These are phyloP conservation scores for Iris pallida DNA, from an alignment of 116 monocot species.

Conservation along the genomic window DNA sequence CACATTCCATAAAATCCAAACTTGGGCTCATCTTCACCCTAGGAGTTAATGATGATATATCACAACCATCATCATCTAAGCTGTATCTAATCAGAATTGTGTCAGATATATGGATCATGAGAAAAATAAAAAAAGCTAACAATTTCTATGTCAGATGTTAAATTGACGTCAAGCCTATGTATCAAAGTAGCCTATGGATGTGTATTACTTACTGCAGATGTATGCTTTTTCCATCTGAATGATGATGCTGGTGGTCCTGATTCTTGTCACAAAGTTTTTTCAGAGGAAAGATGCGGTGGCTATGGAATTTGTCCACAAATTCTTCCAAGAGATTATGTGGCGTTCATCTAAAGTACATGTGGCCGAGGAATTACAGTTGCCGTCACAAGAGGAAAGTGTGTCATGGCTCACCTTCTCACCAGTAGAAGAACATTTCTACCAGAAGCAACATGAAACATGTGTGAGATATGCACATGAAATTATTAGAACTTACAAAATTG, in stretches of 20 bases:
- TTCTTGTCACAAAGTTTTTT: slow-evolving; percentile 21
- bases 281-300: slow-evolving; percentile 67
- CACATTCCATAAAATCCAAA: no score
- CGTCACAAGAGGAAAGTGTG: slow-evolving; percentile 73
- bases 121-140: no score
- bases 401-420: slow-evolving; percentile 81
- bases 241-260: neutral
- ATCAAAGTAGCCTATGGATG: no score
- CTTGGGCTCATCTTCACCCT: no score
- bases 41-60: no score
- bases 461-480: slow-evolving; percentile 65
- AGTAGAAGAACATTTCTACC: slow-evolving; percentile 96
- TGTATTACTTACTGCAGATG: no score
- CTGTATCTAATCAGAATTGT: no score
- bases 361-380: slow-evolving; percentile 75
- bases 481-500: slow-evolving; percentile 57
- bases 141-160: no score
- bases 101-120: no score
- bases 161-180: no score
- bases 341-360: slow-evolving; percentile 95
- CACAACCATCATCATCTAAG: no score
- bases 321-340: slow-evolving; percentile 94
- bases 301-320: slow-evolving; percentile 70
- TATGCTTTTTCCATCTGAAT: no score
- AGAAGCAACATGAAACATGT: slow-evolving; percentile 90